Conservation (phyloP, 176 grass and related monocot species). For the Secale cereale region DNA sequence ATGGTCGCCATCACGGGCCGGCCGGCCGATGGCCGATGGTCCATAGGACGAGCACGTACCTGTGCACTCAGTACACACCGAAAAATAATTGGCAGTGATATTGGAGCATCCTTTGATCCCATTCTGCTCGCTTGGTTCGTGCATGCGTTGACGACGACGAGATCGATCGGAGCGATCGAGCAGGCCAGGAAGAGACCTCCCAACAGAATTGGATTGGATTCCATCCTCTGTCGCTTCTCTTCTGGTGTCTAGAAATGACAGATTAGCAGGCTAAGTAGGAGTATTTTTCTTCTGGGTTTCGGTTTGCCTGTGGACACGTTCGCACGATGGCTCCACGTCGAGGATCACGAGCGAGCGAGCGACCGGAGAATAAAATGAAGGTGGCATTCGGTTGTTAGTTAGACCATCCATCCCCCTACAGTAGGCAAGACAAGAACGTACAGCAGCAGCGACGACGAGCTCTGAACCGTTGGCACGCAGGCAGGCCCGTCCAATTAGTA, state of each 20-base stretch:
- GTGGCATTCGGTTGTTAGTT: not conserved
- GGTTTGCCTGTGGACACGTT: not conserved
- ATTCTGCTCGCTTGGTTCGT: not conserved
- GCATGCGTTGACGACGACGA: not conserved
- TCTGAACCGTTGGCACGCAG: not conserved
- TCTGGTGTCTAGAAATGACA: not conserved
- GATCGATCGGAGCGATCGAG: not conserved
- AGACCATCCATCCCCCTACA: not conserved
- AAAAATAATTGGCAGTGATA: not conserved
- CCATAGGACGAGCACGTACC: not conserved
- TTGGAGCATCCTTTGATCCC: not conserved
- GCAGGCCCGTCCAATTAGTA: not conserved
- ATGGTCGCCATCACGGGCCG: constrained; percentile 3
- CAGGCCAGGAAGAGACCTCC: not conserved
- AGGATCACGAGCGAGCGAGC: not conserved
- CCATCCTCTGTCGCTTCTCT: not conserved
- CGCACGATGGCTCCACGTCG: not conserved
- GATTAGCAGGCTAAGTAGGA: no score
- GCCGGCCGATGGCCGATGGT: not conserved
- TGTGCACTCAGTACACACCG: not conserved
- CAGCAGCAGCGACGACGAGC: not conserved
- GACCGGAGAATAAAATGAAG: not conserved
- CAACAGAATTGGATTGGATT: not conserved
- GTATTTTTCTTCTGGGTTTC: not conserved
- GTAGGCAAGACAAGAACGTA: not conserved